Conservation (phyloP, 1,284 basidiomycete genomes). For the Moesziomyces globuligerus region DNA sequence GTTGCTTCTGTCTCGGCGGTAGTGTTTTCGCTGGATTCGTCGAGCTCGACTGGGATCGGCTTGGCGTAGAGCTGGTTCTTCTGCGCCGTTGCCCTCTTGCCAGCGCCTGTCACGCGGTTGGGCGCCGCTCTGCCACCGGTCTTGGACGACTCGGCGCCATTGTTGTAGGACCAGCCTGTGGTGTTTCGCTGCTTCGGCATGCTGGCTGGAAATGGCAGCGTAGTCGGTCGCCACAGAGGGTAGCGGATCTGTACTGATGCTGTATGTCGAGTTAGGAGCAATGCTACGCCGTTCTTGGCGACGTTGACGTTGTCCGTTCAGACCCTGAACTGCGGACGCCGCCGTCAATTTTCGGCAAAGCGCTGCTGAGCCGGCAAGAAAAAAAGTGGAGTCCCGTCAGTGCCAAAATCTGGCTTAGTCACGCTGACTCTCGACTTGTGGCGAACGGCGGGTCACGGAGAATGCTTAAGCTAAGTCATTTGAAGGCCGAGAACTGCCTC, state of each 20-base stretch:
- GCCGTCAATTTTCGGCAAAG: background rate
- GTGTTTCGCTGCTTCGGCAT: slow-evolving; percentile 47
- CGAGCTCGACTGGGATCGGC: slow-evolving; percentile 43
- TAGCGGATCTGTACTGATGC: too few relatives aligned
- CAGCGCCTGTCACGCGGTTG: slow-evolving; percentile 44
- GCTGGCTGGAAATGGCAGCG: too few relatives aligned
- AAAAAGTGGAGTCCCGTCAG: slow-evolving; percentile 27
- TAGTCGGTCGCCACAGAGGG: too few relatives aligned
- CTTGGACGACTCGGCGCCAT: slow-evolving; percentile 29
- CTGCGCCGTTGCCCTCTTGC: slow-evolving; percentile 53
- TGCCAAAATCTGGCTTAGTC: slow-evolving; percentile 22
- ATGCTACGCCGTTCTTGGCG: too few relatives aligned
- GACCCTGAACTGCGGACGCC: too few relatives aligned
- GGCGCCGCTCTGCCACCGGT: slow-evolving; percentile 10
- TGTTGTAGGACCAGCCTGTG: slow-evolving; percentile 49
- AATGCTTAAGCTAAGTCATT: slow-evolving; percentile 26
- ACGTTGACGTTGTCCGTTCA: too few relatives aligned
- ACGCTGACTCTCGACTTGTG: slow-evolving; percentile 25
- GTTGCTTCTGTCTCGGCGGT: background rate
- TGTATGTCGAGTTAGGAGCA: too few relatives aligned
- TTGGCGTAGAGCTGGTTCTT: slow-evolving; percentile 57
- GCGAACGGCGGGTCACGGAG: slow-evolving; percentile 4
- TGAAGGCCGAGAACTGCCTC: slow-evolving; percentile 19
- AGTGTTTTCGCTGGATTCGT: background rate
- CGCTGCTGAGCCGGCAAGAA: background rate